A percentile compares a stretch with the other conserved stretches of the same genome.
Evolutionary conservation across 768 basidiomycete species (phyloP).

Genomic region (Myochromella boudieri): DNA sequence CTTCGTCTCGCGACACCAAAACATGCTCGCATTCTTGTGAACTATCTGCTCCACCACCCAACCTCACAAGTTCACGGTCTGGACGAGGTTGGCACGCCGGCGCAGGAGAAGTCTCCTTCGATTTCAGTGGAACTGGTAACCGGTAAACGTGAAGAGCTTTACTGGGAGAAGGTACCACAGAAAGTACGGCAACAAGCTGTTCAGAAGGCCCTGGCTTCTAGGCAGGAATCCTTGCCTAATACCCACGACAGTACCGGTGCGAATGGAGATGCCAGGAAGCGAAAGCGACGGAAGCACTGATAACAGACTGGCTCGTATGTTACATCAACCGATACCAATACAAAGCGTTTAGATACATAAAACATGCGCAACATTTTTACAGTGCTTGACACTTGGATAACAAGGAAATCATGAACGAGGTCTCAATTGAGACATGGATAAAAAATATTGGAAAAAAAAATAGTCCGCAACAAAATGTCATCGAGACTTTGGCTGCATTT

Average conservation of each 20-base stretch:
- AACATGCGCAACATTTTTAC: too few relatives aligned
- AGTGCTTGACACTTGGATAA: too few relatives aligned
- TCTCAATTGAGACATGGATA: too few relatives aligned
- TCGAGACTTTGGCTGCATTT: slow-evolving; percentile 9
- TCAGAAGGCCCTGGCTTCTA: slow-evolving; percentile 17
- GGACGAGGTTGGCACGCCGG: slow-evolving; percentile 46
- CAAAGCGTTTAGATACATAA: too few relatives aligned
- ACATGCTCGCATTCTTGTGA: slow-evolving; percentile 44
- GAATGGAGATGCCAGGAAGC: slow-evolving; percentile 2
- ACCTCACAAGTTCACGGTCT: slow-evolving; percentile 50
- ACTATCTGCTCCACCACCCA: slow-evolving; percentile 38
- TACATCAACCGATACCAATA: too few relatives aligned
- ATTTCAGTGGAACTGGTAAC: slow-evolving; percentile 56
- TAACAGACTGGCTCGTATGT: too few relatives aligned
- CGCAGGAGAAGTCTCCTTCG: slow-evolving; percentile 8
- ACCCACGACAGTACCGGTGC: neutral
- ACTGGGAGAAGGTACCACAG: slow-evolving; percentile 80
- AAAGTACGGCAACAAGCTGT: slow-evolving; percentile 61
- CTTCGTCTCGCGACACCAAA: slow-evolving; percentile 60
- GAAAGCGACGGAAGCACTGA: slow-evolving; percentile 14
- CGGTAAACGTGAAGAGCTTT: slow-evolving; percentile 67
- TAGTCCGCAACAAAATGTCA: slow-evolving; percentile 1
- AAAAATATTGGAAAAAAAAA: too few relatives aligned
- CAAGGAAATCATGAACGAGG: too few relatives aligned
- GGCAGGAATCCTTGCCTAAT: neutral